These are phyloP conservation scores for Fusarium sp. DNA, from an alignment of 2,329 filamentous ascomycete species.

Conservation along the genomic window DNA sequence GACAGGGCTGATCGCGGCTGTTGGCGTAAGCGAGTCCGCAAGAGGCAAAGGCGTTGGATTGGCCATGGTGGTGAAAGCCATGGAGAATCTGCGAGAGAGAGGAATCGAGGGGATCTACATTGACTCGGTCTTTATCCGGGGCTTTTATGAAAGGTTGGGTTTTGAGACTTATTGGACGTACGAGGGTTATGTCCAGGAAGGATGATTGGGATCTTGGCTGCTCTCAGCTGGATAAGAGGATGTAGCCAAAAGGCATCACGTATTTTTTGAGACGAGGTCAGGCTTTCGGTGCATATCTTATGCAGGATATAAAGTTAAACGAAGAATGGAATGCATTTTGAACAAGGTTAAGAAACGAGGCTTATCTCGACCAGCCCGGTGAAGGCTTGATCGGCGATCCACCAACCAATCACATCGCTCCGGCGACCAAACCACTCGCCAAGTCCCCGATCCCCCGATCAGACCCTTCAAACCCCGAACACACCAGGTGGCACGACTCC, in stretches of 20 bases:
- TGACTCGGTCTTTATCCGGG: slow-evolving; percentile 33
- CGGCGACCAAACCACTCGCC: neutral
- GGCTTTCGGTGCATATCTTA: neutral
- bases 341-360: neutral
- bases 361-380: neutral
- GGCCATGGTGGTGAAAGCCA: slow-evolving; percentile 37
- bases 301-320: neutral
- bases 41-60: slow-evolving; percentile 37
- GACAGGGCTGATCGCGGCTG: slow-evolving; percentile 38
- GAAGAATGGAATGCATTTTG: neutral
- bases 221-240: neutral
- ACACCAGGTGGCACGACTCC: neutral
- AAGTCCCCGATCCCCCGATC: neutral
- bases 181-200: slow-evolving; percentile 3
- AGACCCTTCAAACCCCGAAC: neutral
- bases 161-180: slow-evolving; percentile 34
- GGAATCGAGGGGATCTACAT: slow-evolving; percentile 36
- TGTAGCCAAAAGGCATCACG: neutral
- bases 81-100: slow-evolving; percentile 35
- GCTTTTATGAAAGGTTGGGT: slow-evolving; percentile 39
- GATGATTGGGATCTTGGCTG: neutral
- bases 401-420: neutral
- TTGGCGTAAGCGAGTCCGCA: slow-evolving; percentile 33
- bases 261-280: neutral
- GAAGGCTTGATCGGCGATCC: neutral